Conservation (phyloP, 2,329 filamentous ascomycete genomes). For the Diatrype stigma region DNA sequence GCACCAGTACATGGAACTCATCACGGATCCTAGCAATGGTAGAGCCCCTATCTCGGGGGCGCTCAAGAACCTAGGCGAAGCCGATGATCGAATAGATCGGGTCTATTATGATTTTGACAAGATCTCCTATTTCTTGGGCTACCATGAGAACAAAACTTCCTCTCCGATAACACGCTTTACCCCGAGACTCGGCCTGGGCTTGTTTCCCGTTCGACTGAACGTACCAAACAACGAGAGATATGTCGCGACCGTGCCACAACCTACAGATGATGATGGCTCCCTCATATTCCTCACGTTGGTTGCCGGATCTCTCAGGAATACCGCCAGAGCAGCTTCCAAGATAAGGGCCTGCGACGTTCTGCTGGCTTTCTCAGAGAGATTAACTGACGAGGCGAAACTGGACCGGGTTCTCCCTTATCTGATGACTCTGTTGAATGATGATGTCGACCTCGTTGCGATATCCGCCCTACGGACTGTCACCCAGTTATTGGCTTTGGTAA, state of each 20-base stretch:
- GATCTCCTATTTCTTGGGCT: slow-evolving; percentile 89
- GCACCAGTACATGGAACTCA: slow-evolving; percentile 94
- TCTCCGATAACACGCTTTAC: slow-evolving; percentile 30
- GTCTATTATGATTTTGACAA: slow-evolving; percentile 97
- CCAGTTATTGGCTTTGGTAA: slow-evolving; percentile 81
- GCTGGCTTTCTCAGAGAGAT: slow-evolving; percentile 81
- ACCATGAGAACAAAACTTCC: slow-evolving; percentile 47
- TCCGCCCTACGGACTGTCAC: slow-evolving; percentile 83
- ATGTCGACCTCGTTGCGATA: slow-evolving; percentile 77
- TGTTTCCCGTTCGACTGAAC: slow-evolving; percentile 80
- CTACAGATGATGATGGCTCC: slow-evolving; percentile 77
- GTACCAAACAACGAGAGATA: slow-evolving; percentile 80
- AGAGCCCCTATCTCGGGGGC: slow-evolving; percentile 66
- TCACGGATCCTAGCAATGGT: slow-evolving; percentile 85
- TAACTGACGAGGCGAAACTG: slow-evolving; percentile 93
- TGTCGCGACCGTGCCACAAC: slow-evolving; percentile 55
- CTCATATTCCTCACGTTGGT: slow-evolving; percentile 88
- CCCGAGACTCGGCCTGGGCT: slow-evolving; percentile 49
- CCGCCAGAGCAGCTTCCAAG: slow-evolving; percentile 80
- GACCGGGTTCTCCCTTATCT: slow-evolving; percentile 91
- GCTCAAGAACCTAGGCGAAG: slow-evolving; percentile 71
- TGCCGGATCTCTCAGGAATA: slow-evolving; percentile 83
- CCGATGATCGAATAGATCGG: slow-evolving; percentile 89
- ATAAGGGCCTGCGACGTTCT: slow-evolving; percentile 87
- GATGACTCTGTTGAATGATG: slow-evolving; percentile 76